Evolutionary conservation across 1,284 basidiomycete species (phyloP), one percentile per base, ranked within the genome.

Genomic region (Trichosporon sp.): DNA sequence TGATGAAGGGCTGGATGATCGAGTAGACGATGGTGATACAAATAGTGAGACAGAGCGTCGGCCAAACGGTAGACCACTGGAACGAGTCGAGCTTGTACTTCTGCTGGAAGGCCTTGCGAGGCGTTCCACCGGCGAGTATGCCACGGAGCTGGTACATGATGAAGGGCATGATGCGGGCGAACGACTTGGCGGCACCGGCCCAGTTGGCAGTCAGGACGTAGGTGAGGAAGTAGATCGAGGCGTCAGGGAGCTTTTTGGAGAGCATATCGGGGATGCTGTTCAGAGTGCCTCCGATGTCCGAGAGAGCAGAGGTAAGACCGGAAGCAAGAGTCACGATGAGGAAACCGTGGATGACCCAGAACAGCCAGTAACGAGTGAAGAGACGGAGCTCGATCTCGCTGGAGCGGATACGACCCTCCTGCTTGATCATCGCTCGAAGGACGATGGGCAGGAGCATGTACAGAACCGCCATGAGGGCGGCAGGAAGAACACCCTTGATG

Each of bases 201-300:
- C 96, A 87, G n/a, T 84, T 81, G 4, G 80, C 77, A 11, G 83
- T 81, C 40, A 85, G 76, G 68, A 84, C 78, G 73, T 78, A 66
- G 85, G 93, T 95, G 68, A 98, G 87, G 91, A 98, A 98, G 89
- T 97, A 99, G 71, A 90, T 95, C 19, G 92, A 93, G 0, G 94
- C 92, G 73, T 88, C 83, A 0, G 96, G 96, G 21, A 99, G 86
- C 68, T 93, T 89, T 46, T 84, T 75, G 0, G 94, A 91, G 65
- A 97, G 87, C 7, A 92, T 83, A 0, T 84, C 86, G 0, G 93
- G 90, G 35, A 91, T 85, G 4, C 86, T 87, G 1, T 85, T 84
- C 0, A 92, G 90, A 77, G 90, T 87, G 65, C 89, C 82, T 12
- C 89, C 80, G 40, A 96, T 82, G n/a, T 86, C 78, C 1, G 87